Evolutionary conservation across 2,329 filamentous ascomycete species (phyloP).

Genomic region (Daldinia sp.): DNA sequence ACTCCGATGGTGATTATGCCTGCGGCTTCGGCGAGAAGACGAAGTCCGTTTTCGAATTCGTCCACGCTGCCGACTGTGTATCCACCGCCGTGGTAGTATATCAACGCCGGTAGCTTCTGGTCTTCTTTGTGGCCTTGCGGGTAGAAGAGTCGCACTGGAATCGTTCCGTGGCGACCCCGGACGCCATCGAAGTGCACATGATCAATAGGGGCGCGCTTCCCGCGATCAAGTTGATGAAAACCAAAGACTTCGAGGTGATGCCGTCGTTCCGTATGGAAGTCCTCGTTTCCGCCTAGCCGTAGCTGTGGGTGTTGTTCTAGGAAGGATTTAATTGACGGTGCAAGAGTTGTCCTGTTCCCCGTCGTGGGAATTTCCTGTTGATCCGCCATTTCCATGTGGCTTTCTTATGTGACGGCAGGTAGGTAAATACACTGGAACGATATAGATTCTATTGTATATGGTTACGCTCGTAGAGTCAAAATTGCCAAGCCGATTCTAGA

Average conservation of each 20-base stretch:
- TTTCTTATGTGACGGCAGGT: background rate
- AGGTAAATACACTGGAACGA: background rate
- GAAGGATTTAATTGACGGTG: conserved; percentile 15
- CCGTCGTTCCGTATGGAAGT: conserved; percentile 24
- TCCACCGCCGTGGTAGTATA: conserved; percentile 51
- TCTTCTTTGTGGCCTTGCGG: conserved; percentile 32
- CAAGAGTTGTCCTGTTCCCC: conserved; percentile 11
- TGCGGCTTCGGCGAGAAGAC: conserved; percentile 44
- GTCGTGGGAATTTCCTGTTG: conserved; percentile 8
- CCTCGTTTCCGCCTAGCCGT: conserved; percentile 16
- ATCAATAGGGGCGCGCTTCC: conserved; percentile 40
- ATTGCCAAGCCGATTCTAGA: too few species aligned
- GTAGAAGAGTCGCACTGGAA: conserved; percentile 48
- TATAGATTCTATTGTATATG: background rate
- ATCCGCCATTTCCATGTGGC: background rate
- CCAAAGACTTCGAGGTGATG: conserved; percentile 44
- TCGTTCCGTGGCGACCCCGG: conserved; percentile 47
- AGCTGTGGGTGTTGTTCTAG: conserved; percentile 14
- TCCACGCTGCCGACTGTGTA: conserved; percentile 51
- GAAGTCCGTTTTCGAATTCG: conserved; percentile 50
- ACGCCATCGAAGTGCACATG: conserved; percentile 47
- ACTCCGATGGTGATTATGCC: conserved; percentile 45
- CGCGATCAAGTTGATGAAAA: conserved; percentile 40
- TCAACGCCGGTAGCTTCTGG: conserved; percentile 41
- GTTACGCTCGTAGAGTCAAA: background rate